Percentiles rank a stretch among this genome's conserved stretches.
These are phyloP conservation scores for Russula lepida DNA, from an alignment of 768 basidiomycete species.

Conservation along the genomic window DNA sequence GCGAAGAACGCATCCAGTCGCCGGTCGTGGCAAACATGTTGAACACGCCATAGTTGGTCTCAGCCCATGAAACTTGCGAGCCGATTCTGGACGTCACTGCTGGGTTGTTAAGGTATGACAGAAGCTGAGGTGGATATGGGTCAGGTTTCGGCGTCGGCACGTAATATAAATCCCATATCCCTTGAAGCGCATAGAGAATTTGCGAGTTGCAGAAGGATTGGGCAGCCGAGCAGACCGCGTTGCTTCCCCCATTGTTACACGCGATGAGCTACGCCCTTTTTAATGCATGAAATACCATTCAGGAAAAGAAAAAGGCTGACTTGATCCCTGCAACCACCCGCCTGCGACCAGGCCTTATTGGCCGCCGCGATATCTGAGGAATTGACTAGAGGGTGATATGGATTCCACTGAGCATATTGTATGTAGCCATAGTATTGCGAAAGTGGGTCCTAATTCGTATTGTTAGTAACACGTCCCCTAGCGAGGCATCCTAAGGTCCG, in stretches of 20 bases:
- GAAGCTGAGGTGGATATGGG: slow-evolving; percentile 41
- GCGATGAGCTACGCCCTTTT: slow-evolving; percentile 35
- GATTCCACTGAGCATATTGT: slow-evolving; percentile 45
- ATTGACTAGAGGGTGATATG: slow-evolving; percentile 46
- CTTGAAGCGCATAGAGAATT: slow-evolving; percentile 28
- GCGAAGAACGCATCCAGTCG: slow-evolving; percentile 49
- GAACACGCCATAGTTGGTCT: slow-evolving; percentile 37
- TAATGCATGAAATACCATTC: neutral
- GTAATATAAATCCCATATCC: slow-evolving; percentile 50
- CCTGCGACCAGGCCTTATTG: slow-evolving; percentile 35
- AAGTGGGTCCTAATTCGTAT: slow-evolving; percentile 29
- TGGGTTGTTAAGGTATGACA: slow-evolving; percentile 26
- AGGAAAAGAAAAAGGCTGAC: slow-evolving; percentile 23
- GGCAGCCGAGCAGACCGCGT: slow-evolving; percentile 41
- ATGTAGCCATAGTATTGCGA: slow-evolving; percentile 53
- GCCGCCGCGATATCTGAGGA: slow-evolving; percentile 34
- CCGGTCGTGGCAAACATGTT: slow-evolving; percentile 40
- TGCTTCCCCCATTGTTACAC: slow-evolving; percentile 42
- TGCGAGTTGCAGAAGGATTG: slow-evolving; percentile 44
- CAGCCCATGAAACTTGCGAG: slow-evolving; percentile 36
- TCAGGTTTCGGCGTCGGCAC: slow-evolving; percentile 36
- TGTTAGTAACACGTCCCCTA: neutral
- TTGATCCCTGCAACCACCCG: slow-evolving; percentile 43
- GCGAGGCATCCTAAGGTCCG: slow-evolving; percentile 6
- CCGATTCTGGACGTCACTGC: slow-evolving; percentile 34